Evolutionary conservation across 352 stramenopile genomes (phyloP), one percentile per base, ranked within the genome.

Genomic region (Thraustotheca clavata): DNA sequence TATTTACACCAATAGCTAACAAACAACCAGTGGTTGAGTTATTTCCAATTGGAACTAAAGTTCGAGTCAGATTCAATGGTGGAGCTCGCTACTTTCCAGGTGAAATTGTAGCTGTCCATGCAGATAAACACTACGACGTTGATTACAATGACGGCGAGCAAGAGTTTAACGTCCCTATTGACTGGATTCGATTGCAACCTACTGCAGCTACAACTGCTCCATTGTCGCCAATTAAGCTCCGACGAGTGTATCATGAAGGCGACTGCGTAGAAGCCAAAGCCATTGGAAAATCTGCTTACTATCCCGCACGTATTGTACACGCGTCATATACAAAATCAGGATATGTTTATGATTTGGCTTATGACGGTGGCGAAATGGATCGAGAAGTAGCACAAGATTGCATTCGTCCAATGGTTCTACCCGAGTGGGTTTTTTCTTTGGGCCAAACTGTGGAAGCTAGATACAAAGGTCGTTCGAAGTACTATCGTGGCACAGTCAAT

Each of bases 91-190:
- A 72, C 46, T 86, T 83, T 31, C 41, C 71, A 16, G 77, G 78
- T 1, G 71, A 70, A 3, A 83, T 91, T 9, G 63, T 69, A 8
- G 62, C 69, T 0, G 72, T 65, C 62, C 67, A 60, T 6, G 22
- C 55, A 0, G 72, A 52, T 46, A 39, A 88, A 43, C 79, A 79
- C 18, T 89, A 83, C 47, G 76, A 89, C 49, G 74, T 90, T 59
- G 78, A 85, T 49, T 91, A 94, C 67, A 78, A 91, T 68, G 85
- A 91, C 70, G 72, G 73, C n/a, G 79, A 92, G 36, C 71, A 87
- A 24, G 80, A 91, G 55, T 41, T 67, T 0, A 63, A 86, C 26
- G 78, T 94, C 0, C 48, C 74, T n/a, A 24, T 89, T 22, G 78
- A 76, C 34, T 76, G 71, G 24, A 88, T 93, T 33, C 62, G 67